Conservation (phyloP, 2,329 filamentous ascomycete species). For the Thermothelomyces thermophilus region DNA sequence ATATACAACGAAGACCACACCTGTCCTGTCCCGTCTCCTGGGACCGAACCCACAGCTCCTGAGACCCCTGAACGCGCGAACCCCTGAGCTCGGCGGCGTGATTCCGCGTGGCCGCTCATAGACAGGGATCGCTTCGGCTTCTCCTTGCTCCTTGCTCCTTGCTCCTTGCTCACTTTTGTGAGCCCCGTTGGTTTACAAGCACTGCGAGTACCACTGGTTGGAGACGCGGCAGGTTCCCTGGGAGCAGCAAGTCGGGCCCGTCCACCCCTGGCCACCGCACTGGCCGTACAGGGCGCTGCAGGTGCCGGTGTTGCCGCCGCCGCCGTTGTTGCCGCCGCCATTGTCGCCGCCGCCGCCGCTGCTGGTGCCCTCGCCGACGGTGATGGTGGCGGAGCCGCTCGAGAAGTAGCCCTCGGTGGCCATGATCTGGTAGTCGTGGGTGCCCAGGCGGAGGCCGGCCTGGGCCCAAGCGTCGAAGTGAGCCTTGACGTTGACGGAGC, state of each 20-base stretch:
- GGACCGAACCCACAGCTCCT: too few species aligned
- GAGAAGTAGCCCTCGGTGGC: slow-evolving; percentile 48
- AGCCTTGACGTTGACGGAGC: slow-evolving; percentile 43
- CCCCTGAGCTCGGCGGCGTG: neutral
- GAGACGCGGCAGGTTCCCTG: neutral
- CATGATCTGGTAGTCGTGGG: slow-evolving; percentile 47
- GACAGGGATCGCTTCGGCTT: too few species aligned
- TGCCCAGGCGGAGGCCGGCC: slow-evolving; percentile 40
- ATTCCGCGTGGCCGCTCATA: neutral
- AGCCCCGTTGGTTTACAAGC: neutral
- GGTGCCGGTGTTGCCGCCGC: neutral
- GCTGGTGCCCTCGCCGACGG: slow-evolving; percentile 23
- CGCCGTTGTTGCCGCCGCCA: neutral
- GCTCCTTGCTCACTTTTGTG: too few species aligned
- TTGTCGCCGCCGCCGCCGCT: slow-evolving; percentile 10
- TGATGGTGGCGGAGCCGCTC: slow-evolving; percentile 40
- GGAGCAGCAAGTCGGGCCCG: slow-evolving; percentile 3
- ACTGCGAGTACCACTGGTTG: slow-evolving; percentile 13
- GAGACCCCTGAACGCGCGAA: slow-evolving; percentile 1
- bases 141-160: too few species aligned
- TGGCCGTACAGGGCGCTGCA: slow-evolving; percentile 4
- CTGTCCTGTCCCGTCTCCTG: too few species aligned
- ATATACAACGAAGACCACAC: slow-evolving; percentile 14
- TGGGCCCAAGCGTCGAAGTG: slow-evolving; percentile 49
- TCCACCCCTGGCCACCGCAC: slow-evolving; percentile 4